phyloP scores from a whole-genome alignment of 495 filamentous ascomycete species.

The Aspergillus hancockii region DNA sequence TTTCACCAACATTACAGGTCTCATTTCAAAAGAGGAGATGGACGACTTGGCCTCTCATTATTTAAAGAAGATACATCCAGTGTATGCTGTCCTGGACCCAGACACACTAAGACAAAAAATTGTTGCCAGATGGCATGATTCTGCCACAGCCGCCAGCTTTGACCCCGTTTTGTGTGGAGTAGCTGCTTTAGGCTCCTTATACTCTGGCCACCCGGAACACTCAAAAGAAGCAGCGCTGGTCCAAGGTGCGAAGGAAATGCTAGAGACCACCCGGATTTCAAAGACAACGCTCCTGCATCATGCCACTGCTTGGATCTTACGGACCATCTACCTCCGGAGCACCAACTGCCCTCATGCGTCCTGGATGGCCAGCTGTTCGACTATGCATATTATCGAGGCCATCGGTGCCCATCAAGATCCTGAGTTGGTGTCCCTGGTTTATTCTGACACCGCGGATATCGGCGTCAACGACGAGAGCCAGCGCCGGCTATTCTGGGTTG shows the following conservation, averaged over 20 bases:
- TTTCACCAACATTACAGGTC: slow-evolving; percentile 35
- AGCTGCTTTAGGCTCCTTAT: slow-evolving; percentile 43
- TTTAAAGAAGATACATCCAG: slow-evolving; percentile 44
- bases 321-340: slow-evolving; percentile 44
- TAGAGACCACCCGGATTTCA: slow-evolving; percentile 32
- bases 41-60: slow-evolving; percentile 36
- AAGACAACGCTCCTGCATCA: slow-evolving; percentile 29
- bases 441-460: slow-evolving; percentile 16
- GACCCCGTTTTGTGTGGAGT: slow-evolving; percentile 43
- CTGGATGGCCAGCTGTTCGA: slow-evolving; percentile 51
- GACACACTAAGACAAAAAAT: slow-evolving; percentile 27
- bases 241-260: slow-evolving; percentile 30
- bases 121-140: slow-evolving; percentile 30
- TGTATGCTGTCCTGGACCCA: slow-evolving; percentile 49
- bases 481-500: slow-evolving; percentile 20
- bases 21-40: slow-evolving; percentile 37
- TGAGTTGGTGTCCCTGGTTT: not conserved
- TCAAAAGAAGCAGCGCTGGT: slow-evolving; percentile 37
- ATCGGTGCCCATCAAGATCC: slow-evolving; percentile 35
- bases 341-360: slow-evolving; percentile 46
- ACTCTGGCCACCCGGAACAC: slow-evolving; percentile 26
- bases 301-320: slow-evolving; percentile 47
- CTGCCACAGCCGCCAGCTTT: slow-evolving; percentile 22
- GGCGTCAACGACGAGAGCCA: slow-evolving; percentile 31
- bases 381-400: slow-evolving; percentile 53